A percentile compares a stretch with the other conserved stretches of the same genome.
These are phyloP conservation scores for Trichoderma harzianum DNA, from an alignment of 2,329 filamentous ascomycete species.

Conservation along the genomic window DNA sequence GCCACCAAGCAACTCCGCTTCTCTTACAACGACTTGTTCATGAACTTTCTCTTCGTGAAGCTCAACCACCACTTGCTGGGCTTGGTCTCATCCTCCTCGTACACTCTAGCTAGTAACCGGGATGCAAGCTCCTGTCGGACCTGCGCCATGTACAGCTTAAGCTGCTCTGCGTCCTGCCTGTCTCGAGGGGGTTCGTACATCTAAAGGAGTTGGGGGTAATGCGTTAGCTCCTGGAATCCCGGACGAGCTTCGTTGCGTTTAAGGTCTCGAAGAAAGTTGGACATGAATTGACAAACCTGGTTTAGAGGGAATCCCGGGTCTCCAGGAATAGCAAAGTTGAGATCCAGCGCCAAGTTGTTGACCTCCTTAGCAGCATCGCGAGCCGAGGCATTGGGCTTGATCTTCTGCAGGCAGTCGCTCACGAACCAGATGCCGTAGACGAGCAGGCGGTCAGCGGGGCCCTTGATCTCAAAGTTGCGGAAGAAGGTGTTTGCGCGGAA, in stretches of 20 bases:
- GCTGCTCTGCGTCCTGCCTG: conserved; percentile 81
- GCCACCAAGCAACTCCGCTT: not conserved
- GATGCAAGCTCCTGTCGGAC: conserved; percentile 87
- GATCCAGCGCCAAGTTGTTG: conserved; percentile 85
- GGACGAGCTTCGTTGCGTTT: not conserved
- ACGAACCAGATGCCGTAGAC: conserved; percentile 97
- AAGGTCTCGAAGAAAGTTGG: not conserved
- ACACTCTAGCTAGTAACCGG: conserved; percentile 80
- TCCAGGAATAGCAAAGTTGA: conserved; percentile 89
- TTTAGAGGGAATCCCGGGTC: conserved; percentile 92
- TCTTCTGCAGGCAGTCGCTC: conserved; percentile 84
- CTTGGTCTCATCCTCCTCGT: conserved; percentile 72
- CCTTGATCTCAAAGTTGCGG: conserved; percentile 99
- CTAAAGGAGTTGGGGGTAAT: conserved; percentile 32
- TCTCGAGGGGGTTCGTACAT: conserved; percentile 88
- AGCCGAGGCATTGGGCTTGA: conserved; percentile 67
- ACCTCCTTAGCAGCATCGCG: conserved; percentile 68
- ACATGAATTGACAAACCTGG: conserved; percentile 53
- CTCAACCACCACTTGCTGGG: conserved; percentile 93
- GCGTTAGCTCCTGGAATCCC: not conserved
- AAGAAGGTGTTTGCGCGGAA: conserved; percentile 99
- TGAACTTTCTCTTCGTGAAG: conserved; percentile 98
- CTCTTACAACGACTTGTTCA: conserved; percentile 81
- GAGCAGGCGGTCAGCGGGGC: conserved; percentile 86
- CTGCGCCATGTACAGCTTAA: conserved; percentile 87